These are phyloP conservation scores for Trichosporon faecale DNA, from an alignment of 1,284 basidiomycete species.

Conservation along the genomic window DNA sequence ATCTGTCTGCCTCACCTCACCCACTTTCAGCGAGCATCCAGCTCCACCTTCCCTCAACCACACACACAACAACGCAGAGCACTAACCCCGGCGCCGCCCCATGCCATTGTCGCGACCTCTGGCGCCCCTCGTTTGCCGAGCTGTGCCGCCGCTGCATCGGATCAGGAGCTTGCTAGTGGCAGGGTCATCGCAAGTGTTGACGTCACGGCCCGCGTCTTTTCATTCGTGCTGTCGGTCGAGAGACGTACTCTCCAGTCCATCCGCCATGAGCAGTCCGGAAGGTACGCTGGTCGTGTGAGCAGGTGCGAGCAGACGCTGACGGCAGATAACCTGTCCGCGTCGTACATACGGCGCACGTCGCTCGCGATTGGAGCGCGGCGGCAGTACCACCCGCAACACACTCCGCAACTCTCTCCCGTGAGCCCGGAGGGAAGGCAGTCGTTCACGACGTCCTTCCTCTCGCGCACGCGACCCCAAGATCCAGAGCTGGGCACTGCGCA, in stretches of 20 bases:
- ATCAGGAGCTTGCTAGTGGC: background rate
- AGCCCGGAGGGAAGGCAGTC: background rate
- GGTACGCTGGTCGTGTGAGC: background rate
- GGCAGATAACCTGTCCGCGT: background rate
- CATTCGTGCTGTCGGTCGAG: background rate
- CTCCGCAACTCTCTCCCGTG: background rate
- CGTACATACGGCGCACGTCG: conserved; percentile 18
- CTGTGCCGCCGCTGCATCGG: conserved; percentile 1
- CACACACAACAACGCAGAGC: background rate
- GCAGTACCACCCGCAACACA: conserved; percentile 10
- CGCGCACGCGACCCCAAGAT: conserved; percentile 5
- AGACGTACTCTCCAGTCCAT: background rate
- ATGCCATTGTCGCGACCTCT: background rate
- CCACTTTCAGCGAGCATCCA: background rate
- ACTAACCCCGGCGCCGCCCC: background rate
- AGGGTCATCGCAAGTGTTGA: background rate
- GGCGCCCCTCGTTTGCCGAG: background rate
- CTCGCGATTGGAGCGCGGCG: conserved; percentile 29
- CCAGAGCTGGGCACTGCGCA: background rate
- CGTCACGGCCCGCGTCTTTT: background rate
- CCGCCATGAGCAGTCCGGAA: conserved; percentile 7
- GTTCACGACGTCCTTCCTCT: background rate
- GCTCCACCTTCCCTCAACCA: background rate
- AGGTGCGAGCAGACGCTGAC: background rate
- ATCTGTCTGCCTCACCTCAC: background rate